These are phyloP conservation scores for Elongisporangium senticosum DNA, from an alignment of 352 stramenopile species.

Conservation along the genomic window DNA sequence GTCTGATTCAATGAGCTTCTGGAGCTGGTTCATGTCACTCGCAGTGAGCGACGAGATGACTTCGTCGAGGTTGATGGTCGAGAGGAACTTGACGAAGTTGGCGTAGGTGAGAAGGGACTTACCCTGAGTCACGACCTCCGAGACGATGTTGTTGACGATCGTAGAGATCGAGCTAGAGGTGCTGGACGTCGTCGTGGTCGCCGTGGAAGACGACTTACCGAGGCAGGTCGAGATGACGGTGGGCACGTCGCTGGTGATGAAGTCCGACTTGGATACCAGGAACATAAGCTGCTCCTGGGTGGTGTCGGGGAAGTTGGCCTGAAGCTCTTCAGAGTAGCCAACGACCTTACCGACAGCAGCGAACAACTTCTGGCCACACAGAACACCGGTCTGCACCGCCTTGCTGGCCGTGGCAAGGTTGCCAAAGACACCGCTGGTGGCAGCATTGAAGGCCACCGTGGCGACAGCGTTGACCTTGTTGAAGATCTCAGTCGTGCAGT, in stretches of 20 bases:
- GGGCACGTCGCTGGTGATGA: constrained; percentile 44
- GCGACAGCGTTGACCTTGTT: constrained; percentile 42
- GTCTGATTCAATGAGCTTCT: constrained; percentile 25
- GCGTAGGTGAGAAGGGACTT: constrained; percentile 32
- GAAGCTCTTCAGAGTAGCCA: constrained; percentile 29
- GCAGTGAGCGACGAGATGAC: constrained; percentile 23
- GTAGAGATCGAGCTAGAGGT: constrained; percentile 28
- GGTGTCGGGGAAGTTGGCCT: constrained; percentile 27
- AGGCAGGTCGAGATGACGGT: constrained; percentile 41
- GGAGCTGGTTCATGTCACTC: constrained; percentile 21
- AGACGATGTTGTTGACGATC: constrained; percentile 24
- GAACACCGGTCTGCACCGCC: constrained; percentile 32
- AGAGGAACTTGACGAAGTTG: constrained; percentile 1
- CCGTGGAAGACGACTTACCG: constrained; percentile 16
- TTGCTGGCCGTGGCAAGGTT: constrained; percentile 33
- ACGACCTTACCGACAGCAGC: constrained; percentile 36
- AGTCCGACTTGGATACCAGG: constrained; percentile 54
- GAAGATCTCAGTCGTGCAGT: constrained; percentile 47
- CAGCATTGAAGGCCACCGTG: constrained; percentile 42
- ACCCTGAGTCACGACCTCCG: constrained; percentile 28
- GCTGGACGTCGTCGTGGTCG: constrained; percentile 23
- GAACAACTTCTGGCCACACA: constrained; percentile 49
- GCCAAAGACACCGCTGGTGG: constrained; percentile 47
- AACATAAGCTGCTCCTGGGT: constrained; percentile 45
- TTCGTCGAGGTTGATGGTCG: background rate